phyloP scores from a whole-genome alignment of 75 land plant genomes.

The Gnetum montanum region DNA sequence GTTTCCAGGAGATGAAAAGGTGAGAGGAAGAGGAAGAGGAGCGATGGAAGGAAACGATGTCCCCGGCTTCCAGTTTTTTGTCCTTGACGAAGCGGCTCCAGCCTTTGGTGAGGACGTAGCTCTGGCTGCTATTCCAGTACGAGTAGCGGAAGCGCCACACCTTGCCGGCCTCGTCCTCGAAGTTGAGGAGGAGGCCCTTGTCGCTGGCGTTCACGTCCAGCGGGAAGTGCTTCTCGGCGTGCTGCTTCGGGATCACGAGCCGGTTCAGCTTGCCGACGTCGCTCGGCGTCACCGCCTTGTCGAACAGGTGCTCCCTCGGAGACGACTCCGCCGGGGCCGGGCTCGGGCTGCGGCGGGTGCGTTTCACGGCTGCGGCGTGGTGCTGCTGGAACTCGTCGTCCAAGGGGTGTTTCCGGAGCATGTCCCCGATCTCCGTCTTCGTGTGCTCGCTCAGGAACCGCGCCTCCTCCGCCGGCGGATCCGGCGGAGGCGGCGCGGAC shows the following conservation, averaged over 20 bases:
- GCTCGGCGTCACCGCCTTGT: not conserved
- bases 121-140: constrained; percentile 73
- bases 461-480: no score
- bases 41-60: constrained; percentile 43
- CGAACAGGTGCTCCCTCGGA: not conserved
- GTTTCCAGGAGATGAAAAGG: constrained; percentile 16
- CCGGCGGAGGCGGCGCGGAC: no score
- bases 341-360: no score
- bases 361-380: no score
- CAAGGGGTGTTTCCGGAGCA: no score
- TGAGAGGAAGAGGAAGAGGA: not conserved
- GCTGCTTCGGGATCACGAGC: constrained; percentile 57
- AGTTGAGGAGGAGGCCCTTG: constrained; percentile 40
- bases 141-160: constrained; percentile 67
- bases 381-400: no score
- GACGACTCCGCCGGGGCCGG: no score
- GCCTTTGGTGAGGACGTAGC: constrained; percentile 69
- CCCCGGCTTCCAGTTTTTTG: constrained; percentile 68
- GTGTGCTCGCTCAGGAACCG: no score
- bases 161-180: constrained; percentile 48
- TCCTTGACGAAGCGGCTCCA: constrained; percentile 77
- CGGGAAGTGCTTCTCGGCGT: constrained; percentile 58
- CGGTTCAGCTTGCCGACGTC: constrained; percentile 26
- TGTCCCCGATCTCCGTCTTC: no score
- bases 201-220: constrained; percentile 27